Evolutionary conservation across 2,329 filamentous ascomycete genomes (phyloP).

Genomic region (Endoconidiophora polonica): DNA sequence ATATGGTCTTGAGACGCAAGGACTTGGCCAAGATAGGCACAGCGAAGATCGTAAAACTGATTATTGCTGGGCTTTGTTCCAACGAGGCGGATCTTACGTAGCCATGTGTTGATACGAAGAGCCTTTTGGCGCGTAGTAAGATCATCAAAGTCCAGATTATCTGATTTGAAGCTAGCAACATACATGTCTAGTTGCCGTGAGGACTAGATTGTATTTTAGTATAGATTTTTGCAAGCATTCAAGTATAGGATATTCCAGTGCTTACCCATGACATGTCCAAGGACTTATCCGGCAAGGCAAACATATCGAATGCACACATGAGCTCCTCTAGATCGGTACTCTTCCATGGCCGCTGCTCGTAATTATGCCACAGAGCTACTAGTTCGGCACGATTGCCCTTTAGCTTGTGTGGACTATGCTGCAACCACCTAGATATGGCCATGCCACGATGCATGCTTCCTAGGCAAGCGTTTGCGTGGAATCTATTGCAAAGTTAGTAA

Average conservation of each 20-base stretch:
- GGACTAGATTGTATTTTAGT: slow-evolving; percentile 28
- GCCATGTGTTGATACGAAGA: slow-evolving; percentile 47
- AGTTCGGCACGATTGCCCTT: no score
- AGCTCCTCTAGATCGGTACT: slow-evolving; percentile 43
- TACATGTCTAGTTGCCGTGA: slow-evolving; percentile 47
- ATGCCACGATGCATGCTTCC: slow-evolving; percentile 59
- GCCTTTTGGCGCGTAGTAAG: slow-evolving; percentile 52
- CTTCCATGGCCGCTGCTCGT: background rate
- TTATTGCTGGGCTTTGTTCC: slow-evolving; percentile 36
- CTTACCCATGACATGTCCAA: slow-evolving; percentile 60
- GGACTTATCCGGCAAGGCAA: slow-evolving; percentile 55
- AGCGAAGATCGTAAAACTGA: slow-evolving; percentile 7
- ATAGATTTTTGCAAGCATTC: no score
- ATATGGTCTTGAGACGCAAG: slow-evolving; percentile 56
- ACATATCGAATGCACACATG: slow-evolving; percentile 75
- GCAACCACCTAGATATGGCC: slow-evolving; percentile 60
- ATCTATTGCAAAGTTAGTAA: slow-evolving; percentile 7
- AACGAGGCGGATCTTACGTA: slow-evolving; percentile 50
- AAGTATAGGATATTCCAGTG: slow-evolving; percentile 1
- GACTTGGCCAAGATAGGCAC: slow-evolving; percentile 49
- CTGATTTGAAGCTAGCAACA: slow-evolving; percentile 35
- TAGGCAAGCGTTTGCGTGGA: slow-evolving; percentile 9
- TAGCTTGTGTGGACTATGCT: slow-evolving; percentile 11
- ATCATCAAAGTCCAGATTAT: slow-evolving; percentile 34
- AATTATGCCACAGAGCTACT: background rate